Evolutionary conservation across 2,329 filamentous ascomycete species (phyloP).

Genomic region (Pyricularia sp.): DNA sequence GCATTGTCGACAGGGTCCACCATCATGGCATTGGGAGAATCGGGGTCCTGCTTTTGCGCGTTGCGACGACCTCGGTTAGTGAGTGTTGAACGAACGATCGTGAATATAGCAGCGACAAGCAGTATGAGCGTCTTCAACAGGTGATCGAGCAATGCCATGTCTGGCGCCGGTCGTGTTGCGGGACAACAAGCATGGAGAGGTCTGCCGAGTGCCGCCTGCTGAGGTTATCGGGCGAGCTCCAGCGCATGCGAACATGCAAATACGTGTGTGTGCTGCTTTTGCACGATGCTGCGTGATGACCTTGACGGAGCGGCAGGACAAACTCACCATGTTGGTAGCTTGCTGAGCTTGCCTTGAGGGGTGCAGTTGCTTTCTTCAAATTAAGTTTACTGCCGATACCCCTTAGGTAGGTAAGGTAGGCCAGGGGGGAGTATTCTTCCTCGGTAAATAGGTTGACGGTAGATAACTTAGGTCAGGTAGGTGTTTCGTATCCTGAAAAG

Average conservation of each 20-base stretch:
- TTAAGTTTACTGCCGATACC: background rate
- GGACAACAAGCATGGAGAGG: background rate
- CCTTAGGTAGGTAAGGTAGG: background rate
- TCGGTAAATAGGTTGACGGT: background rate
- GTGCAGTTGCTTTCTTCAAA: background rate
- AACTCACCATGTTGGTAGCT: slow-evolving; percentile 1
- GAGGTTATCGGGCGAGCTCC: background rate
- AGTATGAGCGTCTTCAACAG: background rate
- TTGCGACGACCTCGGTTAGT: slow-evolving; percentile 12
- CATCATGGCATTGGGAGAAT: slow-evolving; percentile 43
- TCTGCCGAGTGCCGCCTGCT: background rate
- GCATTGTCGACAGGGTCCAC: slow-evolving; percentile 33
- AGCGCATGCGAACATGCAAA: background rate
- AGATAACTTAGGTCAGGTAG: background rate
- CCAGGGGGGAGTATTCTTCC: background rate
- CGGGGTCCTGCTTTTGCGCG: slow-evolving; percentile 32
- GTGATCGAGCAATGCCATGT: background rate
- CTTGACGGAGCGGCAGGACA: background rate
- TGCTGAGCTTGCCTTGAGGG: background rate
- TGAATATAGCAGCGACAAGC: background rate
- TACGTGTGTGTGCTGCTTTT: background rate
- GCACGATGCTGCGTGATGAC: background rate
- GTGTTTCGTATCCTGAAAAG: background rate
- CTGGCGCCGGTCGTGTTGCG: background rate
- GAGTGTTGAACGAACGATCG: background rate